Evolutionary conservation across 768 basidiomycete species (phyloP).

Genomic region (Lactarius sp.): DNA sequence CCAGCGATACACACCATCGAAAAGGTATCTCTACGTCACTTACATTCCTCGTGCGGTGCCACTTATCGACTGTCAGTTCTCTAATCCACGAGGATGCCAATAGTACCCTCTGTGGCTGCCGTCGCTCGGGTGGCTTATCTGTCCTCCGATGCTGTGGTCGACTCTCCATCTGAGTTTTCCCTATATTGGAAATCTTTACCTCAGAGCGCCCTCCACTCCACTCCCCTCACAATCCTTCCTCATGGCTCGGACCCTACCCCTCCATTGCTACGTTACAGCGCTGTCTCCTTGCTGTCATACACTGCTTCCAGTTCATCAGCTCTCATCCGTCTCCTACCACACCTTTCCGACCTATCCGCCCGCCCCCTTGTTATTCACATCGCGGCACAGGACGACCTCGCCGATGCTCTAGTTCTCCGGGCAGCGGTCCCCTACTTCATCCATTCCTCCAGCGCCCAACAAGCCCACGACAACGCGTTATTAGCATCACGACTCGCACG

Average conservation of each 20-base stretch:
- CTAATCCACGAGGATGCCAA: conserved; percentile 19
- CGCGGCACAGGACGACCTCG: conserved; percentile 58
- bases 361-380: conserved; percentile 69
- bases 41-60: neutral
- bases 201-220: conserved; percentile 19
- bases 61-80: neutral
- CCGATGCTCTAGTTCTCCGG: conserved; percentile 70
- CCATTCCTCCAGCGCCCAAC: conserved; percentile 68
- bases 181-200: conserved; percentile 40
- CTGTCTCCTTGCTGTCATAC: conserved; percentile 50
- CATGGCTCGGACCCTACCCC: conserved; percentile 62
- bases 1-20: neutral
- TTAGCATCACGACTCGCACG: conserved; percentile 78
- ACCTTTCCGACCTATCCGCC: conserved; percentile 61
- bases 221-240: conserved; percentile 49
- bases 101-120: conserved; percentile 31
- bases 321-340: conserved; percentile 56
- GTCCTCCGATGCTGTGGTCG: conserved; percentile 61
- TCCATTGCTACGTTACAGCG: conserved; percentile 45
- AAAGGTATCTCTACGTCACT: neutral
- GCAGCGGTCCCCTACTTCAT: conserved; percentile 82
- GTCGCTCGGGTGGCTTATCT: conserved; percentile 68
- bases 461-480: conserved; percentile 87
- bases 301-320: conserved; percentile 49
- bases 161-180: conserved; percentile 43